Conservation (phyloP, 2,329 filamentous ascomycete genomes). For the Lachnellula subtilissima region DNA sequence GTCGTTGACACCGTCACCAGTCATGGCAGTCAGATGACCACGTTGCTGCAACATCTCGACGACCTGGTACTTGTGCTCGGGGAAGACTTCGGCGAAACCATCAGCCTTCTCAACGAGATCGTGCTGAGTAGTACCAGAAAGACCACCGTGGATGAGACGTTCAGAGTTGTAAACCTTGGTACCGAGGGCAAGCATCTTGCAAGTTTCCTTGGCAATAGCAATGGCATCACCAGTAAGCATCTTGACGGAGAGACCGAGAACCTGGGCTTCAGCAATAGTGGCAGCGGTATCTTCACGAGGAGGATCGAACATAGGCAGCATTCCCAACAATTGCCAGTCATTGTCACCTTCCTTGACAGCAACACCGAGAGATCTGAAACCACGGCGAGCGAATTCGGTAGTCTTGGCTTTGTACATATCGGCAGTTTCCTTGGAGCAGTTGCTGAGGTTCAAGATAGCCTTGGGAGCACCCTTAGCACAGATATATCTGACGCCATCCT, state of each 20-base stretch:
- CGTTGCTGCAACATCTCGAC: constrained; percentile 91
- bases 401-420: constrained; percentile 68
- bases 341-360: constrained; percentile 73
- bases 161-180: constrained; percentile 80
- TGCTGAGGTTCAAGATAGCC: constrained; percentile 64
- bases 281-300: constrained; percentile 74
- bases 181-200: constrained; percentile 74
- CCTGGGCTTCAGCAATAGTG: constrained; percentile 71
- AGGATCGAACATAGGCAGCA: constrained; percentile 77
- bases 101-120: constrained; percentile 82
- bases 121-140: constrained; percentile 67
- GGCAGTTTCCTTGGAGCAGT: constrained; percentile 61
- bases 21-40: constrained; percentile 93
- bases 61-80: constrained; percentile 92
- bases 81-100: constrained; percentile 92
- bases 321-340: constrained; percentile 65
- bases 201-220: constrained; percentile 75
- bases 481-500: constrained; percentile 65
- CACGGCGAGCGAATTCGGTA: constrained; percentile 70
- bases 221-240: constrained; percentile 79
- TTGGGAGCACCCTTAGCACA: constrained; percentile 76
- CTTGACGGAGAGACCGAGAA: constrained; percentile 73
- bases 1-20: constrained; percentile 93
- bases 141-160: constrained; percentile 71
- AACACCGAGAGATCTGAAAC: constrained; percentile 76